Percentiles rank a stretch among this genome's conserved stretches.
Evolutionary conservation across 2,329 filamentous ascomycete species (phyloP).

Genomic region (Penicillium crustosum): DNA sequence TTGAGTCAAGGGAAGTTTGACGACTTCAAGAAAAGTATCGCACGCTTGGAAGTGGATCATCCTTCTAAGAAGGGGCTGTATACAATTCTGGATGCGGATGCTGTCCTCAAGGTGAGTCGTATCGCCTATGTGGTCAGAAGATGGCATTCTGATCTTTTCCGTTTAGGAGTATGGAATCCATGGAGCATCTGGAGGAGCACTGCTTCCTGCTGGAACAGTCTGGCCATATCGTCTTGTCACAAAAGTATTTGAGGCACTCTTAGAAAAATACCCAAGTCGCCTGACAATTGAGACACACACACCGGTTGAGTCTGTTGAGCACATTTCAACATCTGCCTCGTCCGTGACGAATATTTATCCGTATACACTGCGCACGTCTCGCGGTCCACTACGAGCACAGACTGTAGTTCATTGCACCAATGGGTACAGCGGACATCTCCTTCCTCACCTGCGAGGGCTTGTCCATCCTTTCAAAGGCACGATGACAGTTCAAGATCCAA

Average conservation of each 20-base stretch:
- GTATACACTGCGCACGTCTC: conserved; percentile 36
- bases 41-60: conserved; percentile 24
- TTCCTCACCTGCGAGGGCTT: conserved; percentile 41
- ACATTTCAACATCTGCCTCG: conserved; percentile 6
- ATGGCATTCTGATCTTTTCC: not conserved
- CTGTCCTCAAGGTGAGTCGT: conserved; percentile 13
- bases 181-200: conserved; percentile 23
- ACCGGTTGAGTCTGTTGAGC: conserved; percentile 27
- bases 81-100: conserved; percentile 21
- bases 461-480: conserved; percentile 44
- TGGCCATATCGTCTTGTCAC: conserved; percentile 42
- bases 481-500: conserved; percentile 46
- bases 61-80: conserved; percentile 26
- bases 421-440: conserved; percentile 43
- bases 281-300: conserved; percentile 36
- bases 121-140: too few species aligned
- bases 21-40: conserved; percentile 22
- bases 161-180: conserved; percentile 23
- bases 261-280: conserved; percentile 25
- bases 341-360: conserved; percentile 17
- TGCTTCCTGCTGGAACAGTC: conserved; percentile 34
- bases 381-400: conserved; percentile 36
- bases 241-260: conserved; percentile 23
- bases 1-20: conserved; percentile 21
- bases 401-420: conserved; percentile 49